phyloP scores from a whole-genome alignment of 306 rosid species.

The Cucurbita maxima region DNA sequence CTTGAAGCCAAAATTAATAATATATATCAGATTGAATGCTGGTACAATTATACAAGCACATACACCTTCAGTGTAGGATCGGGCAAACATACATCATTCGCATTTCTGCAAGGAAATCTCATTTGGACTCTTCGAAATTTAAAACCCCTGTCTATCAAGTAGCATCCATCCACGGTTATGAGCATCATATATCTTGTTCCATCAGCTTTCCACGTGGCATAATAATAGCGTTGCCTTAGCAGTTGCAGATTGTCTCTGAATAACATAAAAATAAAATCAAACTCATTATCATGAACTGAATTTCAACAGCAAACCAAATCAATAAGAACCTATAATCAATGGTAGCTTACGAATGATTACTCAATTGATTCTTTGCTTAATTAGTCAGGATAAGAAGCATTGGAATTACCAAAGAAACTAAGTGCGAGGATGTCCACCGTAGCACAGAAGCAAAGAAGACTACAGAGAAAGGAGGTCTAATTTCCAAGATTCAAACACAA shows the following conservation, averaged over 20 bases:
- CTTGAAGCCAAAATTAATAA: slow-evolving; percentile 24
- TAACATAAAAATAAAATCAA: slow-evolving; percentile 12
- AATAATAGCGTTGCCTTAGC: slow-evolving; percentile 83
- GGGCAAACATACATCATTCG: slow-evolving; percentile 44
- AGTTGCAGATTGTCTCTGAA: slow-evolving; percentile 82
- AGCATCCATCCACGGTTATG: slow-evolving; percentile 82
- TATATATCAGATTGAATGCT: slow-evolving; percentile 20
- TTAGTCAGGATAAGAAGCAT: neutral
- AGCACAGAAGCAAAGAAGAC: neutral
- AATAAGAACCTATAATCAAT: neutral
- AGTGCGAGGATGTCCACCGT: neutral
- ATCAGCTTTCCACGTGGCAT: slow-evolving; percentile 99
- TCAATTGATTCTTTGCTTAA: neutral
- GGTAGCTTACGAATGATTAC: neutral
- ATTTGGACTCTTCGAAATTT: slow-evolving; percentile 87
- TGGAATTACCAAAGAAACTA: neutral
- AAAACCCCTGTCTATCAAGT: slow-evolving; percentile 73
- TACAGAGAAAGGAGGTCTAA: neutral
- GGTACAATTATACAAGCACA: slow-evolving; percentile 3
- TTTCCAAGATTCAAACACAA: neutral
- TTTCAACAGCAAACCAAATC: neutral
- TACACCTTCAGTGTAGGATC: slow-evolving; percentile 6
- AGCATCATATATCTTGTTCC: slow-evolving; percentile 98
- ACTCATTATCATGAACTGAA: neutral
- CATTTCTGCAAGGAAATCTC: slow-evolving; percentile 83